phyloP scores from a whole-genome alignment of 331 rosid species.

The Cydonia oblonga region DNA sequence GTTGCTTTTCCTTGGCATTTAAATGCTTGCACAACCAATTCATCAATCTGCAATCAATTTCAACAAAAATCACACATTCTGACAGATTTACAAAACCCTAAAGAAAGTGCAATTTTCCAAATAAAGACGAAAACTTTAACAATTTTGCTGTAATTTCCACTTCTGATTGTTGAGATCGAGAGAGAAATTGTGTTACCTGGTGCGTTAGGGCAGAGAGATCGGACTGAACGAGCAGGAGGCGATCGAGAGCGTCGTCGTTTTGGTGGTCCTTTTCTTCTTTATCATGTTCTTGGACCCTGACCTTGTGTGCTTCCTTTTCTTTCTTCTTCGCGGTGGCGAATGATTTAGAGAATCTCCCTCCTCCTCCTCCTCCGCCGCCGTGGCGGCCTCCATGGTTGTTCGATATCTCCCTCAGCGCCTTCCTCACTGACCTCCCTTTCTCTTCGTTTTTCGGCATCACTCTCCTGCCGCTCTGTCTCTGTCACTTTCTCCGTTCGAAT shows the following conservation, averaged over 20 bases:
- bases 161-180: background rate
- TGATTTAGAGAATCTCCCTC: slow-evolving; percentile 10
- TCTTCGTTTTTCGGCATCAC: slow-evolving; percentile 21
- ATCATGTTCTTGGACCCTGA: slow-evolving; percentile 9
- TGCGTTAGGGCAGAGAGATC: slow-evolving; percentile 46
- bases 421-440: slow-evolving; percentile 25
- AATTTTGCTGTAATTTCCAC: background rate
- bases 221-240: slow-evolving; percentile 51
- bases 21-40: slow-evolving; percentile 58
- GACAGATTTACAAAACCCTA: background rate
- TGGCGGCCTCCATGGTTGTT: slow-evolving; percentile 15
- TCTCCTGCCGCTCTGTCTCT: background rate
- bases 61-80: slow-evolving; percentile 3
- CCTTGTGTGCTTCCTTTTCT: background rate
- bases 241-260: slow-evolving; percentile 33
- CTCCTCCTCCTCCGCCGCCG: background rate
- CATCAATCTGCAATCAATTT: slow-evolving; percentile 51
- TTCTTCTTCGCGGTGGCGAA: slow-evolving; percentile 8
- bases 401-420: slow-evolving; percentile 28
- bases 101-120: background rate
- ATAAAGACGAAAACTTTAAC: background rate
- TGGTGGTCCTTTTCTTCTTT: slow-evolving; percentile 7
- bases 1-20: slow-evolving; percentile 24
- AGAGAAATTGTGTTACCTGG: slow-evolving; percentile 27
- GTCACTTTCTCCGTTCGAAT: slow-evolving; percentile 20